These are phyloP conservation scores for Camellia lanceoleosa DNA, from an alignment of 148 eudicot species.

Conservation along the genomic window DNA sequence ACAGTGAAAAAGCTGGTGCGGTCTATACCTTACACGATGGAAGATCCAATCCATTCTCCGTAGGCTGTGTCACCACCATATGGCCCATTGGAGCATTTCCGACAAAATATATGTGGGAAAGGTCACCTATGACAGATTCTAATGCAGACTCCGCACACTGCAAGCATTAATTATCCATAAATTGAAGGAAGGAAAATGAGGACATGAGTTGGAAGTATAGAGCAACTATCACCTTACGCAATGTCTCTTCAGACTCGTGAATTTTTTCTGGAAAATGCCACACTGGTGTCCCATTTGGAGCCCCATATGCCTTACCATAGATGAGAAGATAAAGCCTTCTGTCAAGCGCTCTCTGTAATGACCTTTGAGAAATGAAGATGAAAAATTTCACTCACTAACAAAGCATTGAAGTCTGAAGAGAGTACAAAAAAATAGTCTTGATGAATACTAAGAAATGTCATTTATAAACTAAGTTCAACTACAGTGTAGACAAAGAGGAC, in stretches of 20 bases:
- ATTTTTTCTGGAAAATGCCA: slow-evolving; percentile 98
- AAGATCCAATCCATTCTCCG: slow-evolving; percentile 36
- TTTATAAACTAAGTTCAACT: no score
- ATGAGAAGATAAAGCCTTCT: slow-evolving; percentile 86
- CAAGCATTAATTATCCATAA: slow-evolving; percentile 19
- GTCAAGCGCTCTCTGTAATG: slow-evolving; percentile 92
- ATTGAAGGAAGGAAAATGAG: slow-evolving; percentile 1
- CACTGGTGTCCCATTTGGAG: slow-evolving; percentile 51
- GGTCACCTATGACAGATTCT: slow-evolving; percentile 72
- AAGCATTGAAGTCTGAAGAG: not conserved
- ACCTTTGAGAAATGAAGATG: slow-evolving; percentile 40
- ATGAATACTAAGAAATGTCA: not conserved
- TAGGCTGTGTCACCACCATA: slow-evolving; percentile 43
- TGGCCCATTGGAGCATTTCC: slow-evolving; percentile 99
- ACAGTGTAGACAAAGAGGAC: no score
- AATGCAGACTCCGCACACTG: slow-evolving; percentile 91
- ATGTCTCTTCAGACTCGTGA: slow-evolving; percentile 79
- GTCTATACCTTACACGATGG: slow-evolving; percentile 48
- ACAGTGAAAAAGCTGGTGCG: not conserved
- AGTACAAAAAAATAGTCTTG: not conserved
- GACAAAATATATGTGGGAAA: slow-evolving; percentile 76
- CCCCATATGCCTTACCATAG: slow-evolving; percentile 51
- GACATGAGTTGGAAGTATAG: not conserved
- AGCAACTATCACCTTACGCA: slow-evolving; percentile 64
- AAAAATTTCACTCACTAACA: not conserved